Base-by-base conservation (phyloP, 306 rosid genomes). In the Sindora glabra region DNA sequence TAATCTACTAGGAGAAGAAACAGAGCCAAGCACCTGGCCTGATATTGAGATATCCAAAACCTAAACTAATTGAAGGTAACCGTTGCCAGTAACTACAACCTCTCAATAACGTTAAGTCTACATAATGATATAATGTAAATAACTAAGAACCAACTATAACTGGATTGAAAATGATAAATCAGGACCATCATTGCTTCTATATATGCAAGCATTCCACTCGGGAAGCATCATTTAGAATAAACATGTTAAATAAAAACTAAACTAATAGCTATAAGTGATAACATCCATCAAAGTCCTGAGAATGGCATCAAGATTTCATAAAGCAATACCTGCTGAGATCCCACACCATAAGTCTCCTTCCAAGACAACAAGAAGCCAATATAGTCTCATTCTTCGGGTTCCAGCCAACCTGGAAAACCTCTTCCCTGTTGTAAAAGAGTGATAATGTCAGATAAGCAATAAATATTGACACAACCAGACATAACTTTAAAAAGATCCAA, bases 321-420 rank as follows among this genome's bases (percentile, higher is more conserved):
- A 63, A 49, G 47, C 55, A 54, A 58, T 84, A 94, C 99, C 99
- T 94, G 95, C 99, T 94, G 54, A 86, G 97, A 79, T 94, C 95
- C 99, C 99, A 94, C 74, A 94, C 97, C 99, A 94, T 94, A 52
- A 94, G 99, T 59, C 99, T 86, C 84, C 97, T 72, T 37, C 97
- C 99, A 55, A 89, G 90, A 73, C 95, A 86, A 71, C 99, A 94
- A 68, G 97, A 89, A 57, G 99, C 97, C 74, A 94, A 79, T 69
- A 94, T 89, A 3, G 95, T 89, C 78, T 94, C 99, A 58, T 94
- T 84, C 72, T 94, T 94, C 5, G 99, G 97, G 66, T 89, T 86
- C 99, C 97, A 94, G 48, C 97, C 95, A 30, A 94, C 99, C 80
- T 94, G 99, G 76, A 94, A 89, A 77, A 94, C 95, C 76, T 94